Evolutionary conservation across 2,329 filamentous ascomycete genomes (phyloP).

Genomic region (Penicillium sp.): DNA sequence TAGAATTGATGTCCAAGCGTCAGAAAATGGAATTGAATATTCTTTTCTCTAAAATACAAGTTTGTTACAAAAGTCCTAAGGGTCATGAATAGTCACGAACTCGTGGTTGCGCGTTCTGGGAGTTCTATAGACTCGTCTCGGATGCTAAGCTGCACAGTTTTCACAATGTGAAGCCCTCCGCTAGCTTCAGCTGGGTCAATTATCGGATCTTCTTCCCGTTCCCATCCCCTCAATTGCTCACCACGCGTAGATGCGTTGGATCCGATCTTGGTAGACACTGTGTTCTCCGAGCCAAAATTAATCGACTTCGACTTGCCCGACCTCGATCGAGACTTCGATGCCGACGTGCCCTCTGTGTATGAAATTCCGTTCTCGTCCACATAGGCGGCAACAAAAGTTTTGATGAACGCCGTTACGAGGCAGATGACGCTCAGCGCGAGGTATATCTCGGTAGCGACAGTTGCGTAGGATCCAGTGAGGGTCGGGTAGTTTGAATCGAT

Average conservation of each 20-base stretch:
- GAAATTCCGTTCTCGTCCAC: constrained; percentile 7
- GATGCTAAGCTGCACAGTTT: constrained; percentile 11
- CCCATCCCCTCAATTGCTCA: constrained; percentile 5
- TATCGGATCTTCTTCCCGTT: constrained; percentile 13
- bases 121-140: constrained; percentile 13
- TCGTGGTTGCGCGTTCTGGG: too few relatives aligned
- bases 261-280: neutral
- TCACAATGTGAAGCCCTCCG: constrained; percentile 10
- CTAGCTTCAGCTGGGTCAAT: constrained; percentile 1
- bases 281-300: neutral
- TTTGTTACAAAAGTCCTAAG: too few relatives aligned
- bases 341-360: constrained; percentile 6
- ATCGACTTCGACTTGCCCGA: neutral
- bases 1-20: too few relatives aligned
- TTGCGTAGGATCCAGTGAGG: constrained; percentile 15
- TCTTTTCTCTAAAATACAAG: too few relatives aligned
- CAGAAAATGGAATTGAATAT: too few relatives aligned
- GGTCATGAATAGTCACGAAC: too few relatives aligned
- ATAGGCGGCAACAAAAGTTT: constrained; percentile 13
- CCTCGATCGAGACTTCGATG: constrained; percentile 4
- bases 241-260: neutral
- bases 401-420: constrained; percentile 15
- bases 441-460: constrained; percentile 15
- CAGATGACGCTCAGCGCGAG: constrained; percentile 12
- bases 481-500: constrained; percentile 10